Evolutionary conservation across 306 rosid genomes (phyloP), one percentile per base, ranked within the genome.

Genomic region (Dalbergia oliveri): DNA sequence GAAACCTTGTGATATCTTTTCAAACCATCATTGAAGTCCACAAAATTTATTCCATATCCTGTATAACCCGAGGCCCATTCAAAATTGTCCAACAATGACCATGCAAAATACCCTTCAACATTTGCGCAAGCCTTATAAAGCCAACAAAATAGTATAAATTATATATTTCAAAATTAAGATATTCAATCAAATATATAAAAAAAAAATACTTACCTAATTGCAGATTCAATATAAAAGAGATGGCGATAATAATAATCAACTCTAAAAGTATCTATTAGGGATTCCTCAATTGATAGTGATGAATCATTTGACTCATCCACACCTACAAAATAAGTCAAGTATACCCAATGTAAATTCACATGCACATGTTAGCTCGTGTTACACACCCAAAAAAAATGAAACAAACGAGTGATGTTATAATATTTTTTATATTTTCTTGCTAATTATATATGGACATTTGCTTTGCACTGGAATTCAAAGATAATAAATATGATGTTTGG

Each of bases 11-110:
- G 87, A 4, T 69, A 47, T 79, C 93, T 77, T 37, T 75, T 86
- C 2, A 62, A 47, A 19, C 69, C 83, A 76, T 88, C 41, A 6
- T 78, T 80, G 53, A 70, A 89, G 69, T 91, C 92, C n/a, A 89
- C 86, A 18, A 60, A 89, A 64, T 79, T 79, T 50, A 89, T 63
- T 12, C 94, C 94, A 56, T 89, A 91, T 0, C 92, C 81, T 0
- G 86, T 81, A 37, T 83, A 89, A 0, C 92, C 97, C 0, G 7
- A 69, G 3, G 3, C 3, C 94, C 94, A 91, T 79, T 91, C 94
- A 57, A 86, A 89, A 23, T 89, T 86, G 60, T 91, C 97, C 16
- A 91, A 9, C 13, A 91, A 70, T 0, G 94, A 88, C 97, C 97
- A 89, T 57, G 88, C 91, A 82, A 81, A 81, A 56, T 86, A 91